Conservation (phyloP, 179 eudicot genomes). For the Corrigiola litoralis region DNA sequence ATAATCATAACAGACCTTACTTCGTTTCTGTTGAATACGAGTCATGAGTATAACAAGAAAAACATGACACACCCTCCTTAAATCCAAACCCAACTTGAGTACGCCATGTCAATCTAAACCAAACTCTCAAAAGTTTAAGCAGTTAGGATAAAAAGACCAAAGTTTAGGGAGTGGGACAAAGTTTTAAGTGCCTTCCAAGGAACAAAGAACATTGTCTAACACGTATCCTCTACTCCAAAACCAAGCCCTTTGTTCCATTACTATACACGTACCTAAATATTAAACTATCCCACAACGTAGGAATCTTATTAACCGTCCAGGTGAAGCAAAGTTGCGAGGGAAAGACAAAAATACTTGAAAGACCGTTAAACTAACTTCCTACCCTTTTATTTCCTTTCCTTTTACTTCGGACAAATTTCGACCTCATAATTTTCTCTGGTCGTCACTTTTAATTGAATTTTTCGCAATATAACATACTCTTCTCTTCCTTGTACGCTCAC, state of each 20-base stretch:
- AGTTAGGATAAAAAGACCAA: too few relatives aligned
- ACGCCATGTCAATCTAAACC: too few relatives aligned
- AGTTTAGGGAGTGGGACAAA: not conserved
- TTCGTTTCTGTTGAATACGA: too few relatives aligned
- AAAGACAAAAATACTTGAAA: conserved; percentile 1
- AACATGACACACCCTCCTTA: too few relatives aligned
- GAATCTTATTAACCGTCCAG: conserved; percentile 27
- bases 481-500: conserved; percentile 8
- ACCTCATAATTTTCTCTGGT: conserved; percentile 40
- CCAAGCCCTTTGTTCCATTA: not conserved
- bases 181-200: not conserved
- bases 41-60: too few relatives aligned
- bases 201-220: conserved; percentile 5
- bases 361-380: conserved; percentile 24
- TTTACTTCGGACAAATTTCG: not conserved
- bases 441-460: conserved; percentile 22
- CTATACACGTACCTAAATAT: conserved; percentile 2
- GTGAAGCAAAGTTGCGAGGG: not conserved
- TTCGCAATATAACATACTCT: conserved; percentile 4
- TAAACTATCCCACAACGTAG: conserved; percentile 12
- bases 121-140: too few relatives aligned
- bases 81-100: too few relatives aligned
- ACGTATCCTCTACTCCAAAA: not conserved
- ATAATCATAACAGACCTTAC: too few relatives aligned
- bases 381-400: not conserved